Evolutionary conservation across 352 stramenopile genomes (phyloP), one percentile per base, ranked within the genome.

Genomic region (Aphanomyces stellatus): DNA sequence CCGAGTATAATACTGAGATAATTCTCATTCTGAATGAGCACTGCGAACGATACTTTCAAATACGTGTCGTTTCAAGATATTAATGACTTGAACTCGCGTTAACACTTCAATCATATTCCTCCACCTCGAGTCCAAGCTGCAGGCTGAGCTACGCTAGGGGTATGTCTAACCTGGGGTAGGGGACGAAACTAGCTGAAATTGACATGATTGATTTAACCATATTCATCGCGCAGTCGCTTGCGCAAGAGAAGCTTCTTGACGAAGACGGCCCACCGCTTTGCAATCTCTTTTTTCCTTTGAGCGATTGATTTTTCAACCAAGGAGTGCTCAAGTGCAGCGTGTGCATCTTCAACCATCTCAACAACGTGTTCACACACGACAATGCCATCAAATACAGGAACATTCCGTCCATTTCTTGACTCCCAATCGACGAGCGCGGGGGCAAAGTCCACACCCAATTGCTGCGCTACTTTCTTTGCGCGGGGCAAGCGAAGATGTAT

Each of bases 351-450:
- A 15, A 95, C 71, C 66, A 81, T 70, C 11, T 74, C 70, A 43
- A 79, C 76, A 15, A 77, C 60, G 1, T 37, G 69, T 24, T 73
- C 60, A 0, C 77, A 74, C 34, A 93, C 85, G 1, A 96, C 73
- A 28, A 96, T 87, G 6, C 88, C 88, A 13, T 91, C 81, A 13
- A 89, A 62, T 37, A 86, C 81, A 3, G 88, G 88, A 25, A 81
- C 73, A 11, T 81, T 88, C 0, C 75, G 74, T 6, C 84, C 84
- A 41, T 87, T 74, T n/a, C 76, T 72, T 3, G 79, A 57, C 69
- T 95, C 85, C 70, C 93, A 96, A 7, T 85, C 88, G 22, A 93
- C 80, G 25, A 96, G 71, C 0, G 83, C 85, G n/a, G 75, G 76
- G 22, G 85, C 86, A 71, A 81, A 95, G 67, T 95, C 85, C 24